Percentiles rank a stretch among this genome's conserved stretches.
Conservation (phyloP, 2,329 filamentous ascomycete species). For the Colletotrichum shisoi region DNA sequence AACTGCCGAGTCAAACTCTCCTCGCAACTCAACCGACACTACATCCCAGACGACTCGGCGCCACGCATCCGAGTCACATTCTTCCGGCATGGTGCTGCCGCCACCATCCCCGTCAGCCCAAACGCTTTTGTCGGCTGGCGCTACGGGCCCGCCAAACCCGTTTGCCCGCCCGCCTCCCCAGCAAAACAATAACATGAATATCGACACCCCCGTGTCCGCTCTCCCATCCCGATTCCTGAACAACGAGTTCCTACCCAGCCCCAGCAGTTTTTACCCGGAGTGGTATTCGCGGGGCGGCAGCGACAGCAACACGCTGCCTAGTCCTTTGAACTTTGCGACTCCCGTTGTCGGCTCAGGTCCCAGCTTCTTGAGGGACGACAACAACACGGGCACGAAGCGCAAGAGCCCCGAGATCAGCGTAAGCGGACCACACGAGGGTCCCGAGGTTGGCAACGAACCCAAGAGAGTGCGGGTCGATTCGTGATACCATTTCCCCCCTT, state of each 20-base stretch:
- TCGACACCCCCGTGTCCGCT: constrained; percentile 83
- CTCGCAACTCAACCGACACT: constrained; percentile 66
- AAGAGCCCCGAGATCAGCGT: constrained; percentile 64
- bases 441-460: constrained; percentile 56
- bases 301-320: constrained; percentile 87
- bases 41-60: constrained; percentile 64
- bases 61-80: constrained; percentile 62
- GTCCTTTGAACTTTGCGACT: constrained; percentile 90
- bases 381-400: constrained; percentile 54
- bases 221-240: constrained; percentile 90
- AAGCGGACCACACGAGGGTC: constrained; percentile 52
- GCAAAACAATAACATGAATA: constrained; percentile 61
- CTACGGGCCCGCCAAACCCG: constrained; percentile 90
- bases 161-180: constrained; percentile 89
- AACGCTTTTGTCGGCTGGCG: constrained; percentile 86
- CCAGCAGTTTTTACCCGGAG: constrained; percentile 90
- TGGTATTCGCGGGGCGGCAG: constrained; percentile 77
- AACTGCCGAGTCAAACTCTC: constrained; percentile 74
- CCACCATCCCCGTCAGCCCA: constrained; percentile 91
- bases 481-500: constrained; percentile 41
- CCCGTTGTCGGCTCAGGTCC: constrained; percentile 71
- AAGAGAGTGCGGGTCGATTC: constrained; percentile 64
- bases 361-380: constrained; percentile 69
- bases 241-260: constrained; percentile 86
- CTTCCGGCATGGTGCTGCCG: constrained; percentile 77